These are phyloP conservation scores for Globisporangium nunn DNA, from an alignment of 352 stramenopile species.

Conservation along the genomic window DNA sequence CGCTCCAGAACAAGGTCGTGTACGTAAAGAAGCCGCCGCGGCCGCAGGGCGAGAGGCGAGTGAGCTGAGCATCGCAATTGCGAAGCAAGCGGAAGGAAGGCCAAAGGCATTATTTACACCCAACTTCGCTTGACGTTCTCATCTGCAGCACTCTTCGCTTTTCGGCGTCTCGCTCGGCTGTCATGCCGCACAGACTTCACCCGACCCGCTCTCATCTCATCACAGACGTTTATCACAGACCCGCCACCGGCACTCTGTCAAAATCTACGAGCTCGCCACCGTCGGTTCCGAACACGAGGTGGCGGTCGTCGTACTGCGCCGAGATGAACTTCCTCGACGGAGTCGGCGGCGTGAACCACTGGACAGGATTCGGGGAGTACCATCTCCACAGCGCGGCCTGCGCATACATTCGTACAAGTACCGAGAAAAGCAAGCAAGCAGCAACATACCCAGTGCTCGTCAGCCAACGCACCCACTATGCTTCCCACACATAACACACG, in stretches of 20 bases:
- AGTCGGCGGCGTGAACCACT: constrained; percentile 56
- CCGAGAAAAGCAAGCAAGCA: background rate
- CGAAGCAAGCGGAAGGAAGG: background rate
- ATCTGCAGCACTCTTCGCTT: background rate
- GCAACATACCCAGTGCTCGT: background rate
- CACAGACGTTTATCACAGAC: constrained; percentile 23
- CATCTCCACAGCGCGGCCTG: constrained; percentile 79
- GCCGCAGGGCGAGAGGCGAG: background rate
- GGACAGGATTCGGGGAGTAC: constrained; percentile 73
- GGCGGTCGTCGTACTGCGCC: constrained; percentile 61
- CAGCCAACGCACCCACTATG: background rate
- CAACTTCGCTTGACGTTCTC: constrained; percentile 1
- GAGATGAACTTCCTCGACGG: constrained; percentile 54
- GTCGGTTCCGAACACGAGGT: constrained; percentile 75
- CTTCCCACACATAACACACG: too few relatives aligned
- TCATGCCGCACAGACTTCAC: background rate
- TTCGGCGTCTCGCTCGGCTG: background rate
- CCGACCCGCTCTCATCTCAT: background rate
- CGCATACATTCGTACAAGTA: background rate
- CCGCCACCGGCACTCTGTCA: constrained; percentile 45
- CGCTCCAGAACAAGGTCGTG: constrained; percentile 44
- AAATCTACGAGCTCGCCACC: constrained; percentile 71
- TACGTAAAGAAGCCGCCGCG: constrained; percentile 46
- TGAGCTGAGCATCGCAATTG: background rate
- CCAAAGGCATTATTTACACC: constrained; percentile 4